A percentile compares a stretch with the other conserved stretches of the same genome.
phyloP scores from a whole-genome alignment of 2,329 filamentous ascomycete species.

The Torrubiellomyces zombiae region DNA sequence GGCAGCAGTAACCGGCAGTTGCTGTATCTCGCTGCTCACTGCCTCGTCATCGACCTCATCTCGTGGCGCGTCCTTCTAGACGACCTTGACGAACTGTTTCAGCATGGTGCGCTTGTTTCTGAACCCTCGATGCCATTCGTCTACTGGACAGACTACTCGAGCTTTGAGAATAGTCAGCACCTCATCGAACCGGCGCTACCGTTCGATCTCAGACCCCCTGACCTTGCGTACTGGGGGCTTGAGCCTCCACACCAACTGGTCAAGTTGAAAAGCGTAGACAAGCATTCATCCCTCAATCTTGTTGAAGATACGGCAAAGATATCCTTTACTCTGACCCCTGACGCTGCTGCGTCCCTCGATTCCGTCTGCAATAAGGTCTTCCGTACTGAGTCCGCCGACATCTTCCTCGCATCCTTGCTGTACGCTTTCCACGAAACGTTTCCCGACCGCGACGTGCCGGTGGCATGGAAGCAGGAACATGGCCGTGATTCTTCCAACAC shows the following conservation, averaged over 20 bases:
- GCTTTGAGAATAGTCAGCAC: constrained; percentile 16
- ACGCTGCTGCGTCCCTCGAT: constrained; percentile 25
- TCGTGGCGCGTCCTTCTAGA: constrained; percentile 34
- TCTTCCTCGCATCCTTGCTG: constrained; percentile 35
- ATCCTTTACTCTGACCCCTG: constrained; percentile 25
- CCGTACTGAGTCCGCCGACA: constrained; percentile 33
- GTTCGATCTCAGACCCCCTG: constrained; percentile 20
- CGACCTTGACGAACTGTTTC: constrained; percentile 32
- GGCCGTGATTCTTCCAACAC: constrained; percentile 27
- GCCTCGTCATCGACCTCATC: constrained; percentile 31
- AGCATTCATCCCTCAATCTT: constrained; percentile 24
- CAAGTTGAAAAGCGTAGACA: too few species aligned
- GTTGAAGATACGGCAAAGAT: constrained; percentile 25
- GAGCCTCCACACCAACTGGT: too few species aligned
- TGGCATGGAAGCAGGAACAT: constrained; percentile 37
- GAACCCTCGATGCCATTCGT: constrained; percentile 29
- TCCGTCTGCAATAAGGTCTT: constrained; percentile 27
- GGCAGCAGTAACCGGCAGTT: constrained; percentile 27
- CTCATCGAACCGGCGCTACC: constrained; percentile 17
- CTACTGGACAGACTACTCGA: constrained; percentile 31
- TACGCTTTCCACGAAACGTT: constrained; percentile 40
- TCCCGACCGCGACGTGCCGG: constrained; percentile 30
- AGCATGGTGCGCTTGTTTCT: constrained; percentile 25
- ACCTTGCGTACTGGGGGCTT: constrained; percentile 32
- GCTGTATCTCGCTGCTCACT: constrained; percentile 33